A percentile compares a stretch with the other conserved stretches of the same genome.
Conservation (phyloP, 768 basidiomycete species). For the Scleroderma citrinum region DNA sequence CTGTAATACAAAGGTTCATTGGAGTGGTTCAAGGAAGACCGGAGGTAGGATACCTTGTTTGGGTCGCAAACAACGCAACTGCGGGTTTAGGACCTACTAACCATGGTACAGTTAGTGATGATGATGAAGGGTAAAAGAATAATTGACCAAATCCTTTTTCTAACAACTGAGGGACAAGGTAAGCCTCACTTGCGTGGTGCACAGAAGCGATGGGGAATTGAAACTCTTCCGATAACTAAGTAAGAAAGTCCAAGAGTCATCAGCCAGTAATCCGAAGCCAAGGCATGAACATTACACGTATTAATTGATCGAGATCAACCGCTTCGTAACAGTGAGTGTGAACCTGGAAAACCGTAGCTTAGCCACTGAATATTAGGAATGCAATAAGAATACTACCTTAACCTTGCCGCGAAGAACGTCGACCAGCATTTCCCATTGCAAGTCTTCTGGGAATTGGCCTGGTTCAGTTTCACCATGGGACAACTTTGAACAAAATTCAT, state of each 20-base stretch:
- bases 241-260: conserved; percentile 2
- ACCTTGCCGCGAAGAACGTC: conserved; percentile 70
- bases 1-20: conserved; percentile 21
- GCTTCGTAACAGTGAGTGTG: conserved; percentile 45
- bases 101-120: conserved; percentile 7
- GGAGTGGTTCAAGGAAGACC: not conserved
- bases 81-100: conserved; percentile 55
- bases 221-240: conserved; percentile 86
- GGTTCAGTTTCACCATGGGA: conserved; percentile 41
- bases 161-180: conserved; percentile 77
- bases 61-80: conserved; percentile 76
- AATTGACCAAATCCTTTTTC: conserved; percentile 55
- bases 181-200: conserved; percentile 87
- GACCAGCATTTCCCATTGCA: conserved; percentile 67
- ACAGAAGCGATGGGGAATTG: conserved; percentile 76
- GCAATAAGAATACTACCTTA: conserved; percentile 41
- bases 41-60: conserved; percentile 31
- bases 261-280: not conserved
- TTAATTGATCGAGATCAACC: conserved; percentile 64
- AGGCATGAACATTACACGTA: conserved; percentile 44
- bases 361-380: too few relatives aligned
- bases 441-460: conserved; percentile 56
- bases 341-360: conserved; percentile 11
- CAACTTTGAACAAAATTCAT: conserved; percentile 54
- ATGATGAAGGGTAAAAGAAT: not conserved